Percentiles rank a stretch among this genome's conserved stretches.
Conservation (phyloP, 2,329 filamentous ascomycete species). For the Fusarium succisae region DNA sequence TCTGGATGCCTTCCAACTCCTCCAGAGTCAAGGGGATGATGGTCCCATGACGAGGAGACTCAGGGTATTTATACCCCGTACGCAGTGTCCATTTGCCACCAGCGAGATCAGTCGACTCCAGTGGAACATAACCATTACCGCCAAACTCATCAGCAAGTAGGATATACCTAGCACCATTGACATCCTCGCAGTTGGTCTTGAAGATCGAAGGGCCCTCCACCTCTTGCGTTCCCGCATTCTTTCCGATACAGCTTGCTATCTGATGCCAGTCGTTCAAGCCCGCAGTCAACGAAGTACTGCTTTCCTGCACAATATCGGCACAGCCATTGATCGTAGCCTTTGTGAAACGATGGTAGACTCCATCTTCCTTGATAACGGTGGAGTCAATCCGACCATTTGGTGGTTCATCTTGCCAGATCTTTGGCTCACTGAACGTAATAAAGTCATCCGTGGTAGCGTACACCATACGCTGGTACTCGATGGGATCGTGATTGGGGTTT, state of each 20-base stretch:
- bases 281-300: background rate
- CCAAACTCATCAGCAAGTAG: background rate
- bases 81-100: background rate
- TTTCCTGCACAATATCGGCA: background rate
- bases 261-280: background rate
- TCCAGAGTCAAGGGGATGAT: background rate
- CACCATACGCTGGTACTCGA: background rate
- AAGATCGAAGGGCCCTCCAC: slow-evolving; percentile 12
- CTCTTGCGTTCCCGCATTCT: background rate
- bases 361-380: background rate
- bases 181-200: background rate
- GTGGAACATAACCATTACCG: slow-evolving; percentile 3
- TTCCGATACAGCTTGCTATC: slow-evolving; percentile 4
- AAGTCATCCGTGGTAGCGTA: background rate
- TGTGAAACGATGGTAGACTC: background rate
- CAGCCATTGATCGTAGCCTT: background rate
- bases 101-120: background rate
- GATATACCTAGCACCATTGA: background rate
- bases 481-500: background rate
- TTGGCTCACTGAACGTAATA: background rate
- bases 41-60: slow-evolving; percentile 4
- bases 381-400: background rate
- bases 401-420: background rate
- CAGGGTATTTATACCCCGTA: background rate
- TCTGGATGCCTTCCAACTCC: background rate